Evolutionary conservation across 202 grass and related monocot species (phyloP).

Genomic region (Eragrostis tef): DNA sequence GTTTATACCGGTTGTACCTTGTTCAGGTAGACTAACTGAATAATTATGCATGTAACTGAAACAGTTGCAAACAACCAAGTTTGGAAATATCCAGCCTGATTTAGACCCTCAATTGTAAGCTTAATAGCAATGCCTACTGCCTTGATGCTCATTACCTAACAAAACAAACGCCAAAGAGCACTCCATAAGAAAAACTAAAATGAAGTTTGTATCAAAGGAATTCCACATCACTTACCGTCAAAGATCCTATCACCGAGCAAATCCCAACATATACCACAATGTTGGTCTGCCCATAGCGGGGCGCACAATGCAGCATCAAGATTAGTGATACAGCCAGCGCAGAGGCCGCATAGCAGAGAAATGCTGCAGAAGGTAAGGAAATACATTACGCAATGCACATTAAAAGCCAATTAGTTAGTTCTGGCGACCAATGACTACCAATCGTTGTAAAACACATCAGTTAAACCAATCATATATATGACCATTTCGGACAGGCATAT

Average conservation of each 20-base stretch:
- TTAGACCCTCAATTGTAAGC: constrained; percentile 77
- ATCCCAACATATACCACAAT: constrained; percentile 77
- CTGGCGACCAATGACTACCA: neutral
- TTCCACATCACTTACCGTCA: constrained; percentile 62
- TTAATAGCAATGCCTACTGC: constrained; percentile 85
- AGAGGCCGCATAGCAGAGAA: constrained; percentile 70
- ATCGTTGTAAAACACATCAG: no score
- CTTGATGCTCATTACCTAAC: constrained; percentile 87
- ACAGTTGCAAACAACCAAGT: constrained; percentile 78
- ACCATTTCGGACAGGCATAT: neutral
- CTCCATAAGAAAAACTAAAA: neutral
- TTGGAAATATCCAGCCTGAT: constrained; percentile 80
- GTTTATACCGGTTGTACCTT: constrained; percentile 48
- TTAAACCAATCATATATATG: neutral
- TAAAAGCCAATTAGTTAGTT: neutral
- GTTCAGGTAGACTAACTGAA: constrained; percentile 85
- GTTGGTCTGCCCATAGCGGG: constrained; percentile 75
- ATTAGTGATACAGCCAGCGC: constrained; percentile 63
- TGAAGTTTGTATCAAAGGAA: constrained; percentile 16
- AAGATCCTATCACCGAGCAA: constrained; percentile 81
- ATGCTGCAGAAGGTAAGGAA: constrained; percentile 53
- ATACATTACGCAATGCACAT: neutral
- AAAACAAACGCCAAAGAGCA: constrained; percentile 23
- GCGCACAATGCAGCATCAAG: constrained; percentile 71
- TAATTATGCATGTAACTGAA: constrained; percentile 68